A percentile compares a stretch with the other conserved stretches of the same genome.
These are phyloP conservation scores for Moesziomyces globuligerus DNA, from an alignment of 1,284 basidiomycete genomes.

Conservation along the genomic window DNA sequence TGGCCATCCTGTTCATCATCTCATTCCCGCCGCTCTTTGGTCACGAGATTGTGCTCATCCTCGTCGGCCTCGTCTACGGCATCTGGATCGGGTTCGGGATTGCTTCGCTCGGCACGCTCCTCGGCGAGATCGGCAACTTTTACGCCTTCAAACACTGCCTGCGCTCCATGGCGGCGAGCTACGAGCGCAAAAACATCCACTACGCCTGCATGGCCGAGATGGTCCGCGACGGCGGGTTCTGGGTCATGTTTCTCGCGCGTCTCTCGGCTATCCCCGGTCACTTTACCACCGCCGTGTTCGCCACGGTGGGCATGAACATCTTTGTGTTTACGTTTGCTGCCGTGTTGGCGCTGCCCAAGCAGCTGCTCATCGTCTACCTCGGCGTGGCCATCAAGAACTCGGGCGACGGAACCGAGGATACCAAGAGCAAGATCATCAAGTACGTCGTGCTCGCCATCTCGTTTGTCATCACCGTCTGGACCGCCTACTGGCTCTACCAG, in stretches of 20 bases:
- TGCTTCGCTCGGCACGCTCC: slow-evolving; percentile 52
- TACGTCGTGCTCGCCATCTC: slow-evolving; percentile 61
- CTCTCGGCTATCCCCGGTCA: slow-evolving; percentile 71
- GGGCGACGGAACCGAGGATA: slow-evolving; percentile 46
- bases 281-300: slow-evolving; percentile 76
- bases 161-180: slow-evolving; percentile 75
- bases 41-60: slow-evolving; percentile 79
- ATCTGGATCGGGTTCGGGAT: slow-evolving; percentile 65
- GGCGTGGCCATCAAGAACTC: slow-evolving; percentile 62
- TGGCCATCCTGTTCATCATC: slow-evolving; percentile 79
- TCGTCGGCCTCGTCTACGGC: slow-evolving; percentile 76
- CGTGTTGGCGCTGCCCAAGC: slow-evolving; percentile 79
- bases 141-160: slow-evolving; percentile 75
- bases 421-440: slow-evolving; percentile 62
- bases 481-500: slow-evolving; percentile 84
- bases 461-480: slow-evolving; percentile 76
- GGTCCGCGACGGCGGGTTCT: slow-evolving; percentile 82
- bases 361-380: slow-evolving; percentile 66
- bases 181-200: slow-evolving; percentile 76
- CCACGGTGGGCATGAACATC: slow-evolving; percentile 78
- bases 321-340: slow-evolving; percentile 78
- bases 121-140: slow-evolving; percentile 63
- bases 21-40: slow-evolving; percentile 72
- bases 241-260: slow-evolving; percentile 60
- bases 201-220: slow-evolving; percentile 82